Evolutionary conservation across 83 land plant genomes (phyloP), one percentile per base, ranked within the genome.

Genomic region (Picea abies): DNA sequence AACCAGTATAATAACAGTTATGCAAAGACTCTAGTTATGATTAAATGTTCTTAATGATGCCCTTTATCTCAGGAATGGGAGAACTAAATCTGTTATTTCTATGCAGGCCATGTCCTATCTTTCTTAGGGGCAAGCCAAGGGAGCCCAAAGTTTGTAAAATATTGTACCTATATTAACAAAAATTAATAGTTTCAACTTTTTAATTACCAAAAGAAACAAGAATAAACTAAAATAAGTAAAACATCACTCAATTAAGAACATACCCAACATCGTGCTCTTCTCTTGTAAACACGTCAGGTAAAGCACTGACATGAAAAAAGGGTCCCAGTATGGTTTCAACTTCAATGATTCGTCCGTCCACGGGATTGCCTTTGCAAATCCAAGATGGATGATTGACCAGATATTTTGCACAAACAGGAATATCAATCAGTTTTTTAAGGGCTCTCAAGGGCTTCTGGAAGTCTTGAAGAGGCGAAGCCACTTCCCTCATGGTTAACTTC

Each of bases 191-290:
- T 52, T 44, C 7, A 52, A 52, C 56, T 10, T 52, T 11, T 52
- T 52, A 52, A 52, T 11, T 52, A 52, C 12, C 56, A 52, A 52
- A 52, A 11, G 56, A 52, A 52, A 52, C 11, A 52, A 2, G 56
- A 11, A 52, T 52, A 52, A 11, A 10, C 56, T 11, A 52, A 52
- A 11, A 52, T 10, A 52, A 52, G 12, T 52, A 39, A 39, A 39
- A 80, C 4, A 15, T 17, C n/a, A 62, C n/a, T 35, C 44, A 75
- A 20, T 60, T 16, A 25, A 79, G 66, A 68, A 84, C 90, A 87
- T 80, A 96, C 99, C 99, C 96, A 60, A 94, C 97, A 89, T 96
- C 93, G 60, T 97, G 97, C 78, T 86, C 90, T 44, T 82, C 89
- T 64, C 90, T 87, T 82, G 88, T 89, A 76, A 93, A 96, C n/a